These are phyloP conservation scores for Xerocomellus amylosporus DNA, from an alignment of 768 basidiomycete species.

Conservation along the genomic window DNA sequence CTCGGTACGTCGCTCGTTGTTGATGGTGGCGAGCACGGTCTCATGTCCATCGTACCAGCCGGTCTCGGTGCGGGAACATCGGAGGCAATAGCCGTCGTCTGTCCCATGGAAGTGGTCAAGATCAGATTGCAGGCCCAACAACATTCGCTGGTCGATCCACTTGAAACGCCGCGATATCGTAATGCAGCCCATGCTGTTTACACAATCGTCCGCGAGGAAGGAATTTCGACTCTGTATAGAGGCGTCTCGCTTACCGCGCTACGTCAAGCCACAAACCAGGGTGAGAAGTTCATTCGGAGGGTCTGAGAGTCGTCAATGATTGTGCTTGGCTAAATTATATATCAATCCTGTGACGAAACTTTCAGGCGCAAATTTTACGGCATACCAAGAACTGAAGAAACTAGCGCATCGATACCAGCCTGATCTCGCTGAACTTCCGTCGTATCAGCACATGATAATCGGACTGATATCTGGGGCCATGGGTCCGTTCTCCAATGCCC, in stretches of 20 bases:
- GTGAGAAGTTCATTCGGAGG: constrained; percentile 34
- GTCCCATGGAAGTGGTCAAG: constrained; percentile 99
- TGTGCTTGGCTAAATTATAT: neutral
- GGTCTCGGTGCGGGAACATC: constrained; percentile 95
- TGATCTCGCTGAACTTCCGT: constrained; percentile 73
- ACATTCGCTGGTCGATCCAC: constrained; percentile 93
- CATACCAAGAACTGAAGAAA: constrained; percentile 95
- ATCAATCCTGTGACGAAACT: neutral
- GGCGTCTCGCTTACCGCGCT: constrained; percentile 93
- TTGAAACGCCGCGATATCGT: constrained; percentile 90
- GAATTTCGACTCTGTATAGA: constrained; percentile 78
- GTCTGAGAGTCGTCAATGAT: too few species aligned
- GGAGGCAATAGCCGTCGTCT: constrained; percentile 92
- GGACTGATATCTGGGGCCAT: constrained; percentile 96
- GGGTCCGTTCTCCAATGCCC: constrained; percentile 98
- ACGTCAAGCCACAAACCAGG: constrained; percentile 97
- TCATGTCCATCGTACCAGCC: constrained; percentile 46
- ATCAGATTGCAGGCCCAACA: constrained; percentile 97
- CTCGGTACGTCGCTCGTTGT: constrained; percentile 54
- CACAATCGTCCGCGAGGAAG: constrained; percentile 92
- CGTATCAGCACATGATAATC: constrained; percentile 93
- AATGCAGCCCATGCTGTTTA: constrained; percentile 97
- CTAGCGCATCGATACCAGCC: constrained; percentile 77
- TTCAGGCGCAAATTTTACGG: constrained; percentile 93
- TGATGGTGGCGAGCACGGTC: neutral